Evolutionary conservation across 345 rosid genomes (phyloP), one percentile per base, ranked within the genome.

Genomic region (Schrenkiella parvula): DNA sequence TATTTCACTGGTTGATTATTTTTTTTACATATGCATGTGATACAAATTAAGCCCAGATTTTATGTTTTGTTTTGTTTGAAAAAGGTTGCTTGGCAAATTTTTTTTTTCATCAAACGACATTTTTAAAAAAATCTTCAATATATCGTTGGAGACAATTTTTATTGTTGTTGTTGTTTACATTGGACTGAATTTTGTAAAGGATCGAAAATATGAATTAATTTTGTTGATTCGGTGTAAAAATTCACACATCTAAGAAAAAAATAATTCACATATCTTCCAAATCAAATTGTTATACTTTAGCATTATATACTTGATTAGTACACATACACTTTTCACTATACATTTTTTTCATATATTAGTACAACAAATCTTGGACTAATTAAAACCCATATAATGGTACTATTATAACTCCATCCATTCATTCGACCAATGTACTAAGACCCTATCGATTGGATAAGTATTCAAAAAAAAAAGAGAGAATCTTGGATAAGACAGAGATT

Each of bases 401-500:
- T 50, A 31, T 52, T 50, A 31, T 52, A 14, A 60, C 13, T 31
- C 53, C 70, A 63, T 63, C 14, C 26, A 11, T 25, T 54, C 46
- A 22, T 35, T 43, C 57, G 15, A 51, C 43, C 70, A 63, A 72
- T 70, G 66, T 58, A 57, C 35, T n/a, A 68, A 1, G 29, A 12
- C 43, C 42, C 32, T 23, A 43, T 42, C 8, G 4, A 43, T 8
- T 13, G 13, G 64, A 43, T 34, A 55, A 54, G 57, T 48, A 25
- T 21, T 21, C 9, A n/a, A 22, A 6, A 35, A 15, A 32, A 1
- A 53, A 19, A 7, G 41, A 32, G 52, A 66, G 73, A 74, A 74
- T 74, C 73, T 59, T 66, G 73, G 73, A 66, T 74, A 66, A 66
- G 78, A 74, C 78, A 74, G 61, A 66, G 72, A 66, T 57, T 25